Conservation (phyloP, 441 rosid genomes). For the Viola pubescens region DNA sequence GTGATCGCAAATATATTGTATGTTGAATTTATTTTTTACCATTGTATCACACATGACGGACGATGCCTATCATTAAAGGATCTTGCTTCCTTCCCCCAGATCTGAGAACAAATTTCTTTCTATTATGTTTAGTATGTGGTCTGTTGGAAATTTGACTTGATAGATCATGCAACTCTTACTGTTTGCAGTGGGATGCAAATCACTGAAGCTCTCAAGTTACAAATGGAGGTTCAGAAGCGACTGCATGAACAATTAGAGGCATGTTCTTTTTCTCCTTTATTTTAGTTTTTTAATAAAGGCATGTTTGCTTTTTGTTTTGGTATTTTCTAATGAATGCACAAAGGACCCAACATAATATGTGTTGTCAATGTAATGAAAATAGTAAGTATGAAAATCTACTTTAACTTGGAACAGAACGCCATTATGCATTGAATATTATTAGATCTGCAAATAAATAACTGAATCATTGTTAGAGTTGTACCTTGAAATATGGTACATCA, state of each 20-base stretch:
- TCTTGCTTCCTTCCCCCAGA: not conserved
- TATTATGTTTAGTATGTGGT: conserved; percentile 11
- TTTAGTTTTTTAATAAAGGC: too few species aligned
- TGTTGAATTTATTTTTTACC: not conserved
- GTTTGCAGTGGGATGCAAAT: conserved; percentile 85
- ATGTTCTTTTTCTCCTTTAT: conserved; percentile 24
- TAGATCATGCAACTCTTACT: conserved; percentile 9
- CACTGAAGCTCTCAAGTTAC: conserved; percentile 93
- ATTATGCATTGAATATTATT: too few species aligned
- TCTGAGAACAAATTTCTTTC: not conserved
- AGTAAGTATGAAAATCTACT: too few species aligned
- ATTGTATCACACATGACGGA: not conserved
- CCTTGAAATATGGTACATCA: too few species aligned
- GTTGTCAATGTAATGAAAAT: too few species aligned
- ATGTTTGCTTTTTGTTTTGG: too few species aligned
- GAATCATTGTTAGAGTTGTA: too few species aligned
- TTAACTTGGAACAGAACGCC: too few species aligned
- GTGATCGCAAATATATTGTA: not conserved
- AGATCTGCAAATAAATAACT: too few species aligned
- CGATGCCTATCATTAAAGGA: too few species aligned
- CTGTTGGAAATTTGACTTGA: conserved; percentile 6
- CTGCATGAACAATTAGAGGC: conserved; percentile 95
- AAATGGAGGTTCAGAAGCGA: conserved; percentile 96
- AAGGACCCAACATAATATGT: too few species aligned
- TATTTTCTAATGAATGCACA: too few species aligned